phyloP scores from a whole-genome alignment of 495 filamentous ascomycete species.

The Tuber calosporum region DNA sequence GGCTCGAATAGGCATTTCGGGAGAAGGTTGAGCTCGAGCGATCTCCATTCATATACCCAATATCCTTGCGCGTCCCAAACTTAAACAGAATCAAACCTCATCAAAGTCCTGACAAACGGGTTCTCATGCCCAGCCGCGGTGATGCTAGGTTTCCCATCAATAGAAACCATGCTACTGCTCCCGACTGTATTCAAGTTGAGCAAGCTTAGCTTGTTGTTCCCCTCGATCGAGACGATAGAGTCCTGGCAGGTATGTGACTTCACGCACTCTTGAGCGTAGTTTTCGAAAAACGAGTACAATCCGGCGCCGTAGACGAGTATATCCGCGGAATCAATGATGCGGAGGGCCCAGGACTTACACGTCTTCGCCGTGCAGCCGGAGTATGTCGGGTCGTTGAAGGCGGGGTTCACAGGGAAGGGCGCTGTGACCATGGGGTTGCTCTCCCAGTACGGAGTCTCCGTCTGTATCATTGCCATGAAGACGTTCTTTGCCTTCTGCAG shows the following conservation, averaged over 20 bases:
- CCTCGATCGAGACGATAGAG: constrained; percentile 79
- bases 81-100: constrained; percentile 34
- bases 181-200: constrained; percentile 85
- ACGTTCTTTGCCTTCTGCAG: constrained; percentile 70
- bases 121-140: constrained; percentile 22
- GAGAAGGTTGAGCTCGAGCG: background rate
- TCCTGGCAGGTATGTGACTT: constrained; percentile 69
- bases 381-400: constrained; percentile 72
- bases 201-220: constrained; percentile 57
- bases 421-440: constrained; percentile 67
- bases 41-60: background rate
- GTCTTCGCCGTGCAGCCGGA: constrained; percentile 52
- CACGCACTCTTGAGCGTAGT: constrained; percentile 74
- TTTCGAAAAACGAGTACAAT: constrained; percentile 80
- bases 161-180: constrained; percentile 67
- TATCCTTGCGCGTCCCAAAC: background rate
- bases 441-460: constrained; percentile 90
- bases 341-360: constrained; percentile 85
- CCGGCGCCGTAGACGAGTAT: constrained; percentile 70
- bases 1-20: background rate
- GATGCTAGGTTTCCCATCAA: constrained; percentile 22
- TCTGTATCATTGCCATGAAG: constrained; percentile 80
- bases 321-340: constrained; percentile 61
- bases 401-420: constrained; percentile 57
- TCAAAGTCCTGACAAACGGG: constrained; percentile 22